Evolutionary conservation across 192 early-diverging fungal species (phyloP).

Genomic region (Entomortierella beljakovae): DNA sequence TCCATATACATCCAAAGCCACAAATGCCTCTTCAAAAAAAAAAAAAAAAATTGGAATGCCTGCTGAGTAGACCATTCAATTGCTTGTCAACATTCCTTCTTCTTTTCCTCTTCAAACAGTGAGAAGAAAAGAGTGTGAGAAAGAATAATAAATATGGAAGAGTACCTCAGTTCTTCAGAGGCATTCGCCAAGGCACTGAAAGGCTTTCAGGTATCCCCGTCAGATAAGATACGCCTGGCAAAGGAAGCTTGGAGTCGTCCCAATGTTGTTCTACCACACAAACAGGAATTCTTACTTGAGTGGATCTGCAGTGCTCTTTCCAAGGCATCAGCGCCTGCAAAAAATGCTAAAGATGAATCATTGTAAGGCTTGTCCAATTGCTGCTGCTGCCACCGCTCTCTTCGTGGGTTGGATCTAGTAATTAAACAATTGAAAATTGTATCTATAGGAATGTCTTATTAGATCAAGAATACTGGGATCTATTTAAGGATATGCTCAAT

Average conservation of each 20-base stretch:
- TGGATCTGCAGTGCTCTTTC: slow-evolving; percentile 51
- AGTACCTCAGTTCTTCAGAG: slow-evolving; percentile 47
- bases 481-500: slow-evolving; percentile 36
- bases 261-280: slow-evolving; percentile 49
- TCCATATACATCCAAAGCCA: too few relatives aligned
- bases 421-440: not conserved
- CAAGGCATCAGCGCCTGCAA: slow-evolving; percentile 37
- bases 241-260: slow-evolving; percentile 37
- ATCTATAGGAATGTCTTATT: slow-evolving; percentile 13
- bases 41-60: slow-evolving; percentile 1
- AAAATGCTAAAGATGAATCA: slow-evolving; percentile 22
- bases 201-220: slow-evolving; percentile 25
- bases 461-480: slow-evolving; percentile 47
- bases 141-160: slow-evolving; percentile 25
- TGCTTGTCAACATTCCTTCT: not conserved
- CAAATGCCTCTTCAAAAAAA: not conserved
- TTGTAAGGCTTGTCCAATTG: slow-evolving; percentile 6
- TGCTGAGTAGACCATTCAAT: not conserved
- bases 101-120: not conserved
- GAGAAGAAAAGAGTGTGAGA: not conserved
- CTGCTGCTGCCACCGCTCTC: not conserved
- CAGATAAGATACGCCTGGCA: slow-evolving; percentile 48
- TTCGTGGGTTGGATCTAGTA: too few relatives aligned
- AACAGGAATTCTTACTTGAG: slow-evolving; percentile 55
- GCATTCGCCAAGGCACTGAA: slow-evolving; percentile 51